A percentile compares a stretch with the other conserved stretches of the same genome.
Evolutionary conservation across 345 rosid species (phyloP).

Genomic region (Limnanthes douglasii): DNA sequence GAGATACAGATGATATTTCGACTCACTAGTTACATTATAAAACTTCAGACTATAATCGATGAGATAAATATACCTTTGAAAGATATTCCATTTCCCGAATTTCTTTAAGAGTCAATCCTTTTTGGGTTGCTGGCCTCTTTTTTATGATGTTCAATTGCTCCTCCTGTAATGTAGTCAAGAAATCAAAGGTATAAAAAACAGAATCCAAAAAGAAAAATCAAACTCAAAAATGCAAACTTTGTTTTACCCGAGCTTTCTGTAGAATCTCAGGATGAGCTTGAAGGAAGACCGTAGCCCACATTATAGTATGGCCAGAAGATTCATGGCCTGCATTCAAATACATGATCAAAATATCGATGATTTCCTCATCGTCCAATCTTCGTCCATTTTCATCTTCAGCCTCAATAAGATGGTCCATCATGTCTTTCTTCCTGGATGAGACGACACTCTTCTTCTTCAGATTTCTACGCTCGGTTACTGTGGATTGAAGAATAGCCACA

Average conservation of each 20-base stretch:
- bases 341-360: slow-evolving; percentile 68
- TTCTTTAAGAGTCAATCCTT: slow-evolving; percentile 47
- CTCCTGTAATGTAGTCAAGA: slow-evolving; percentile 16
- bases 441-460: slow-evolving; percentile 11
- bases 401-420: slow-evolving; percentile 58
- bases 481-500: slow-evolving; percentile 37
- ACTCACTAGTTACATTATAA: neutral
- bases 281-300: slow-evolving; percentile 71
- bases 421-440: slow-evolving; percentile 32
- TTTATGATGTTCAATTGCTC: slow-evolving; percentile 52
- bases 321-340: slow-evolving; percentile 90
- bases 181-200: neutral
- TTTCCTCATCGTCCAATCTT: slow-evolving; percentile 46
- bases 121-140: slow-evolving; percentile 26
- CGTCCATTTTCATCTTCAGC: slow-evolving; percentile 61
- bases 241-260: slow-evolving; percentile 44
- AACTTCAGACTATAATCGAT: too few species aligned
- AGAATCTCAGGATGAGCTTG: slow-evolving; percentile 55
- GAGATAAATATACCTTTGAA: slow-evolving; percentile 27
- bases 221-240: neutral
- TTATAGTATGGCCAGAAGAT: slow-evolving; percentile 72
- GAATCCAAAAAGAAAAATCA: neutral
- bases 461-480: slow-evolving; percentile 42
- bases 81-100: slow-evolving; percentile 64
- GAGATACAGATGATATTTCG: neutral